Percentiles rank a stretch among this genome's conserved stretches.
Evolutionary conservation across 768 basidiomycete genomes (phyloP).

Genomic region (Russula lepida): DNA sequence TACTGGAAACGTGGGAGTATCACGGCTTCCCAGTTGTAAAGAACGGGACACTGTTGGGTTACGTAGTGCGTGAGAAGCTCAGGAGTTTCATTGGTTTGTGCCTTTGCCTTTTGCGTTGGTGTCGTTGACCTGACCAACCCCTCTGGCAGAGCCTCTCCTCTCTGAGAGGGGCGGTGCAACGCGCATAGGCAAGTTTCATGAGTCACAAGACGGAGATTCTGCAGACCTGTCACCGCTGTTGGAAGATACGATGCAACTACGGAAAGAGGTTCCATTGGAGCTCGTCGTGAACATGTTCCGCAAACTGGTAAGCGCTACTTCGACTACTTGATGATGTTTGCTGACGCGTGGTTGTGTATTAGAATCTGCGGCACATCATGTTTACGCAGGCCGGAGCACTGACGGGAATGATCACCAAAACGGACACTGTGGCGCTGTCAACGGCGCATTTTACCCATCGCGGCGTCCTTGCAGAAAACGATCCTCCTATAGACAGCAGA

Average conservation of each 20-base stretch:
- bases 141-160: conserved; percentile 2
- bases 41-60: conserved; percentile 47
- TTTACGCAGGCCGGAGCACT: conserved; percentile 54
- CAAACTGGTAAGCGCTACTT: conserved; percentile 42
- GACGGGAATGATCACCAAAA: conserved; percentile 60
- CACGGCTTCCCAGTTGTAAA: conserved; percentile 61
- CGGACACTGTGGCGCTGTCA: conserved; percentile 52
- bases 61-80: conserved; percentile 50
- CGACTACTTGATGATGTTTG: neutral
- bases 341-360: neutral
- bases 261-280: conserved; percentile 63
- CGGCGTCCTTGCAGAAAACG: conserved; percentile 22
- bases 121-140: conserved; percentile 1
- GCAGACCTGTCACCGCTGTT: conserved; percentile 30
- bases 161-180: conserved; percentile 1
- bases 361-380: conserved; percentile 63
- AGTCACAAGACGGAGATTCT: neutral
- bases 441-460: conserved; percentile 52
- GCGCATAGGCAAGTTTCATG: conserved; percentile 4
- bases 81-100: conserved; percentile 29
- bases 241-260: conserved; percentile 47
- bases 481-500: neutral
- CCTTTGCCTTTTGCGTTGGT: neutral
- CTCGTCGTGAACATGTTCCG: conserved; percentile 69
- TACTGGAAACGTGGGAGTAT: conserved; percentile 40